phyloP scores from a whole-genome alignment of 352 stramenopile genomes.

The Pythium utonaiense region DNA sequence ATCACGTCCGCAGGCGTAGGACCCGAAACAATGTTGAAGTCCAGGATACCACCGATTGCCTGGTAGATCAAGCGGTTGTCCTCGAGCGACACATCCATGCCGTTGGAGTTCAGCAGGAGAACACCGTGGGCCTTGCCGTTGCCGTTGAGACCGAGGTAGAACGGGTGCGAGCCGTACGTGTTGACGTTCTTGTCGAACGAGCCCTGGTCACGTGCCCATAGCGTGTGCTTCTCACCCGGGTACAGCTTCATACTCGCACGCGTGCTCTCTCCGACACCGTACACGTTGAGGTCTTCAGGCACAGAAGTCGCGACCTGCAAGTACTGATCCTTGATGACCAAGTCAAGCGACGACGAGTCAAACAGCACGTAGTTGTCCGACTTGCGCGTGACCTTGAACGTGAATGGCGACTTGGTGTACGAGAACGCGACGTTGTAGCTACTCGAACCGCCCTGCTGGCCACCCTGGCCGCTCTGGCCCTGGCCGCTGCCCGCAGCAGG shows the following conservation, averaged over 20 bases:
- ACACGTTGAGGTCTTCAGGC: conserved; percentile 26
- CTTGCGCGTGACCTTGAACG: conserved; percentile 35
- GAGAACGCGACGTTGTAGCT: conserved; percentile 20
- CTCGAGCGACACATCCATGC: conserved; percentile 54
- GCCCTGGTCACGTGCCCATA: conserved; percentile 37
- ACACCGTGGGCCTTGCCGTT: conserved; percentile 38
- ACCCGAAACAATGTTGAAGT: conserved; percentile 54
- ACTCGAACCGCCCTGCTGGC: conserved; percentile 4
- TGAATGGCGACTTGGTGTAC: conserved; percentile 37
- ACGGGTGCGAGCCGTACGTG: conserved; percentile 53
- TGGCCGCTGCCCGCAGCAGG: conserved; percentile 1
- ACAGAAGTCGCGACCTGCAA: conserved; percentile 44
- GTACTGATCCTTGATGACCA: conserved; percentile 51
- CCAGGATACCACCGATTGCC: conserved; percentile 44
- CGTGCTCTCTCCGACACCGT: conserved; percentile 48
- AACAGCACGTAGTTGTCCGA: conserved; percentile 39
- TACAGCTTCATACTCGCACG: conserved; percentile 29
- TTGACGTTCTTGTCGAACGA: conserved; percentile 39
- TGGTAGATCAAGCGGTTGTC: conserved; percentile 39
- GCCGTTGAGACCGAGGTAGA: conserved; percentile 41
- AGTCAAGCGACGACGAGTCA: conserved; percentile 36
- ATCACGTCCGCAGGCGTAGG: conserved; percentile 38
- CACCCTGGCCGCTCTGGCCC: conserved; percentile 2
- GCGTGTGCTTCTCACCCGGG: conserved; percentile 41
- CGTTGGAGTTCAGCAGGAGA: conserved; percentile 56